These are phyloP conservation scores for Porphyra umbilicalis DNA, from an alignment of 31 red algal species.

Conservation along the genomic window DNA sequence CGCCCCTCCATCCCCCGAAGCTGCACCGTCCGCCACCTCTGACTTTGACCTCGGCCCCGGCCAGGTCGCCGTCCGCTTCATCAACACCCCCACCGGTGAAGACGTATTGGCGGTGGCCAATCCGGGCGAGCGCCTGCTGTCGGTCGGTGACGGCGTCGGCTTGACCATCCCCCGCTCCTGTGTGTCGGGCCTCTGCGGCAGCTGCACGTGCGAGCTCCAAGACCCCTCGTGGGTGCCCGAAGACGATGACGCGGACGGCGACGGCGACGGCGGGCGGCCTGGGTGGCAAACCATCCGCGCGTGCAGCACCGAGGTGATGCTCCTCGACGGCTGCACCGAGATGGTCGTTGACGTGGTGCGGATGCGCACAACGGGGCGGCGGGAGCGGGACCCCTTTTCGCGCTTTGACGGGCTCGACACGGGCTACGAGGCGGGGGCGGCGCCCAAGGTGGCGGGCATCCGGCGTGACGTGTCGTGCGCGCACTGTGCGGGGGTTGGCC, in stretches of 20 bases:
- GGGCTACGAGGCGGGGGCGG: slow-evolving; percentile 60
- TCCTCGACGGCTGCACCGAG: slow-evolving; percentile 22
- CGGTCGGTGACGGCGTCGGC: slow-evolving; percentile 64
- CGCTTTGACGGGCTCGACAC: too few species aligned
- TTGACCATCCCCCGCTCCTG: slow-evolving; percentile 80
- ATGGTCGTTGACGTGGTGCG: slow-evolving; percentile 80
- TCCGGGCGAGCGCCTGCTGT: slow-evolving; percentile 55
- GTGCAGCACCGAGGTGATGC: slow-evolving; percentile 53
- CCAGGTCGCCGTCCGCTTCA: slow-evolving; percentile 85
- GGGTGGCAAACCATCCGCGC: slow-evolving; percentile 69
- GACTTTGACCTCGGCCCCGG: slow-evolving; percentile 41
- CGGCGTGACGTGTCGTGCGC: not conserved
- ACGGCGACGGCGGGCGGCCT: not conserved
- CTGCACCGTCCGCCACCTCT: not conserved
- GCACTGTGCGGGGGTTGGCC: slow-evolving; percentile 10
- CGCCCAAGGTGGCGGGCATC: slow-evolving; percentile 1
- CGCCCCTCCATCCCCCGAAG: not conserved
- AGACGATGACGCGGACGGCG: not conserved
- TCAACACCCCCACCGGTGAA: slow-evolving; percentile 69
- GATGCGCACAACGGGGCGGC: slow-evolving; percentile 4
- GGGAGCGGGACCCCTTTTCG: slow-evolving; percentile 35
- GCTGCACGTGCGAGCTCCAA: slow-evolving; percentile 76
- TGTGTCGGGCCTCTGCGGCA: slow-evolving; percentile 76
- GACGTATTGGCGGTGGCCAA: slow-evolving; percentile 54
- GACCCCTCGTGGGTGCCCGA: slow-evolving; percentile 18